These are phyloP conservation scores for Zoysia matrella DNA, from an alignment of 202 grass and related monocot genomes.

Conservation along the genomic window DNA sequence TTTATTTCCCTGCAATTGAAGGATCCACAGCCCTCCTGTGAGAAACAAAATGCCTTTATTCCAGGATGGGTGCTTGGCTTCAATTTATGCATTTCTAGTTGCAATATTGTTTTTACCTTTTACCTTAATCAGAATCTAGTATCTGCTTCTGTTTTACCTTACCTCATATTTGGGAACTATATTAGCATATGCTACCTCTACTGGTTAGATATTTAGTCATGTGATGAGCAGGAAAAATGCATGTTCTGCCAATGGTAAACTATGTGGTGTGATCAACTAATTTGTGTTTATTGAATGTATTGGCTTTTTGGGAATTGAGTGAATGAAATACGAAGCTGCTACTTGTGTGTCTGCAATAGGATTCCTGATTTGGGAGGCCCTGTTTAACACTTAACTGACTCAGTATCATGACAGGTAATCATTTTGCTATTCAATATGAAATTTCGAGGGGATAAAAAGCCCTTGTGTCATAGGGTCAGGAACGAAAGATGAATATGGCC, in stretches of 20 bases:
- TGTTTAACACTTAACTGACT: neutral
- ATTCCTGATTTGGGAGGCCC: neutral
- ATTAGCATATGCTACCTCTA: neutral
- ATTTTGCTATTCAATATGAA: neutral
- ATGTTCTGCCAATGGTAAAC: neutral
- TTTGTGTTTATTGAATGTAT: neutral
- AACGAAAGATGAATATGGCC: neutral
- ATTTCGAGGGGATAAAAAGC: too few species aligned
- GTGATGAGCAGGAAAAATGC: neutral
- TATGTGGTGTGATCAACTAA: neutral
- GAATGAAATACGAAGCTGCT: neutral
- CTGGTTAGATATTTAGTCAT: neutral
- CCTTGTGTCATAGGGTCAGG: too few species aligned
- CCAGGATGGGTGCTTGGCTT: neutral
- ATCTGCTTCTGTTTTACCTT: neutral
- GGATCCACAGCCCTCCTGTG: too few species aligned
- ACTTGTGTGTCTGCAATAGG: neutral
- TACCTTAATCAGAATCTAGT: neutral
- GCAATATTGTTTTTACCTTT: neutral
- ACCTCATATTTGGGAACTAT: conserved; percentile 2
- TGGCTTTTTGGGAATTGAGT: conserved; percentile 1
- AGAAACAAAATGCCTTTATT: too few species aligned
- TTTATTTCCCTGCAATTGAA: too few species aligned
- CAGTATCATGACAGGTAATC: neutral
- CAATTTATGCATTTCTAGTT: neutral